Base-by-base conservation (phyloP, 345 rosid species). In the Salix exigua region DNA sequence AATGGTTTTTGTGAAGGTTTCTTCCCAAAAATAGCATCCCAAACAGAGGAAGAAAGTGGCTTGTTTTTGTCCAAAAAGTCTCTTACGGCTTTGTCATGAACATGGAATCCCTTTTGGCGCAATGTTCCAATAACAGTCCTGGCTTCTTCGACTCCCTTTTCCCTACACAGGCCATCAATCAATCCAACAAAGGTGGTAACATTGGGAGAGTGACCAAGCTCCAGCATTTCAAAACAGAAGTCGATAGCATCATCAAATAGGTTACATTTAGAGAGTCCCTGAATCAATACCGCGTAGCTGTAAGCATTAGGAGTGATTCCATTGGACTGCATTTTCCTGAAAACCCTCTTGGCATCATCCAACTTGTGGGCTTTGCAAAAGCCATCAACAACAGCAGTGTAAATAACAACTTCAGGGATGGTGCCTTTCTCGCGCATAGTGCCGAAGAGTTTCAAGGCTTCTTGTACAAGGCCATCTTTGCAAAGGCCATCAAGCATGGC, bases 401-500 rank as follows among this genome's bases (percentile, higher is more conserved):
- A 93, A 71, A 93, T 78, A 68, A 93, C 97, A 51, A 92, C 92
- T 68, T 96, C 99, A 16, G 99, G 99, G 71, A 92, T 89, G 4
- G 94, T 86, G 63, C 97, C 97, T 78, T 87, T 92, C 78, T 93
- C 94, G 8, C 96, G 91, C 92, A 96, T 92, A 74, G 74, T 55
- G 38, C 88, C 91, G 28, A 96, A 96, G 42, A 93, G 95, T 78
- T 93, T 91, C 97, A 96, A 86, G 19, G 99, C 98, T 76, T 92
- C 98, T 23, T 90, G 93, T 31, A 90, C 85, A 37, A 96, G 94
- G 10, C 99, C 97, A 72, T 96, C 97, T 81, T 92, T 96, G 87
- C 97, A 96, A 23, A 92, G 91, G 4, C 99, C 98, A 68, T 96
- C 99, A 28, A 96, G 96, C 98, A 96, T 96, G 16, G 97, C 90